A percentile compares a stretch with the other conserved stretches of the same genome.
These are phyloP conservation scores for Globomyces sp. DNA, from an alignment of 371 early-diverging fungal genomes.

Conservation along the genomic window DNA sequence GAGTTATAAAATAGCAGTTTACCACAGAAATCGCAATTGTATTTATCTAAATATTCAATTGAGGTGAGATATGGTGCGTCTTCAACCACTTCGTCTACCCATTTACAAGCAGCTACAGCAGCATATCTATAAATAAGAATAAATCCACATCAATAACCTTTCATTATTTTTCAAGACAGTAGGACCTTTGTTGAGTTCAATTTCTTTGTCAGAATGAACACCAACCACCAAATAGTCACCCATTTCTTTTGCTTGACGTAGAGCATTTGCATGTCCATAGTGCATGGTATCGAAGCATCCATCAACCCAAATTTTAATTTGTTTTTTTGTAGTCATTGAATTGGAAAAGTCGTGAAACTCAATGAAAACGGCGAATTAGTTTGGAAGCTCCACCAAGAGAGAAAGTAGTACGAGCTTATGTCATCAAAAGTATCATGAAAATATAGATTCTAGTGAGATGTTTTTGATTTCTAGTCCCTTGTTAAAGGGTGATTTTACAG, in stretches of 20 bases:
- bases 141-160: slow-evolving; percentile 50
- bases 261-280: slow-evolving; percentile 94
- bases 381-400: too few relatives aligned
- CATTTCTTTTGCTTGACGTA: slow-evolving; percentile 93
- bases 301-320: slow-evolving; percentile 54
- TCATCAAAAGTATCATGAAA: too few relatives aligned
- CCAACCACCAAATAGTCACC: slow-evolving; percentile 94
- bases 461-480: too few relatives aligned
- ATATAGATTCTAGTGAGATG: too few relatives aligned
- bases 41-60: slow-evolving; percentile 75
- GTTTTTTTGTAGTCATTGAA: slow-evolving; percentile 17
- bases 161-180: slow-evolving; percentile 96
- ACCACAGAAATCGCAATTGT: slow-evolving; percentile 72
- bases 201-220: slow-evolving; percentile 92
- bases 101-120: slow-evolving; percentile 93
- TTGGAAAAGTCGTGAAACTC: too few relatives aligned
- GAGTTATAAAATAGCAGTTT: slow-evolving; percentile 57
- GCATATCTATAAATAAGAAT: slow-evolving; percentile 64
- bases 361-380: too few relatives aligned
- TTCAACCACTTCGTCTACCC: slow-evolving; percentile 91
- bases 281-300: slow-evolving; percentile 97
- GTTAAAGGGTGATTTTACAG: too few relatives aligned
- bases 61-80: slow-evolving; percentile 93
- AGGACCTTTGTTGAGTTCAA: slow-evolving; percentile 90
- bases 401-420: too few relatives aligned